Evolutionary conservation across 1,284 basidiomycete genomes (phyloP).

Genomic region (Xerocomus nothofagi): DNA sequence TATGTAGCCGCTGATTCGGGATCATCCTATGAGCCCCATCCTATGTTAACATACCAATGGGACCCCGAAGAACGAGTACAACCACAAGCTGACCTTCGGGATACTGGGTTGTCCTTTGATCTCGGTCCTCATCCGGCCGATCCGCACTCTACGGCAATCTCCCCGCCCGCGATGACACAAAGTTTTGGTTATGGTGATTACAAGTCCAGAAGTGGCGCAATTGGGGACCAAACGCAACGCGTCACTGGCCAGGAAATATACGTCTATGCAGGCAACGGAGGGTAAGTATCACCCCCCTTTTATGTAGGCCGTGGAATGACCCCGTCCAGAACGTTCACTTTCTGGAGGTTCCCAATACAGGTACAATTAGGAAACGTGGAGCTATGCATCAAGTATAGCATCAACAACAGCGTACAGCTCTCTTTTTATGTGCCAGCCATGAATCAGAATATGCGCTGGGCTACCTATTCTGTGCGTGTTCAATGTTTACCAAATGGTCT

Average conservation of each 20-base stretch:
- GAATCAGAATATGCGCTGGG: constrained; percentile 89
- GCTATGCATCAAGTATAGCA: constrained; percentile 77
- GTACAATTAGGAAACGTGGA: constrained; percentile 75
- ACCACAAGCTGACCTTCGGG: constrained; percentile 16
- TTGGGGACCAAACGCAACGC: constrained; percentile 37
- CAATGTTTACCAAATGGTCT: background rate
- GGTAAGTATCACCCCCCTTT: constrained; percentile 41
- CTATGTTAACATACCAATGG: constrained; percentile 77
- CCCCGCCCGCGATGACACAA: constrained; percentile 14
- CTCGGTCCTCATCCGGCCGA: constrained; percentile 73
- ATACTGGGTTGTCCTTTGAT: constrained; percentile 44
- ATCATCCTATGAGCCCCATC: constrained; percentile 77
- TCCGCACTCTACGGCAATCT: constrained; percentile 48
- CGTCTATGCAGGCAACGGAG: constrained; percentile 70
- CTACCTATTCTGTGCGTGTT: constrained; percentile 76
- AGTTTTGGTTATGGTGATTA: constrained; percentile 13
- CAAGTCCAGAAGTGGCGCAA: constrained; percentile 18
- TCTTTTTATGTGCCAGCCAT: constrained; percentile 84
- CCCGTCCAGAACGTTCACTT: constrained; percentile 70
- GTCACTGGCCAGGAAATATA: constrained; percentile 76
- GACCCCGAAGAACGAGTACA: constrained; percentile 50
- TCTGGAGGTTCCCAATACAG: constrained; percentile 93
- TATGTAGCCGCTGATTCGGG: constrained; percentile 70
- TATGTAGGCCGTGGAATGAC: background rate
- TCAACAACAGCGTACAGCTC: constrained; percentile 78